Base-by-base conservation (phyloP, 768 basidiomycete species). In the Mycena crocata region DNA sequence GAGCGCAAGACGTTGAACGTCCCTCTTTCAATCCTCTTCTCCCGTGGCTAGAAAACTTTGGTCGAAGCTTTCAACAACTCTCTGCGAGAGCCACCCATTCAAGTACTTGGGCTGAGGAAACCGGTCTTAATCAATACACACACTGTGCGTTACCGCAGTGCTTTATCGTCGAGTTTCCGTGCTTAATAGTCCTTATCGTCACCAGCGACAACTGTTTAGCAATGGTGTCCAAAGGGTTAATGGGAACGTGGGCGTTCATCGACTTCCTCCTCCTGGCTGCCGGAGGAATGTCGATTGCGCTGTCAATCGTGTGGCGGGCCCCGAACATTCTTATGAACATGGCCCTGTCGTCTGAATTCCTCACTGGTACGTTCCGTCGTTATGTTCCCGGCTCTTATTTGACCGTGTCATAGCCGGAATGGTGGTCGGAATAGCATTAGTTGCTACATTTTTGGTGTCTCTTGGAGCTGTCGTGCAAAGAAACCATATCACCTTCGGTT, bases 141-240 rank as follows among this genome's bases (percentile, higher is more conserved):
- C 65, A 52, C 31, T 57, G 66, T 64, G 64, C 61, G 69, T 67
- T 44, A 44, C n/a, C 49, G 49, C 55, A 40, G 52, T 23, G 50
- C 45, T 62, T 49, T 55, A 57, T 49, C 59, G 66, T 45, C 70
- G n/a, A 63, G 65, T 62, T 65, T 15, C 57, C 28, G 46, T 34
- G 31, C 57, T 46, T 54, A 39, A 9, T 23, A 52, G 64, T 50
- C 60, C 50, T 63, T 39, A 28, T 35, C 42, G 17, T 35, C n/a
- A n/a, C 57, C 69, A 59, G 62, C 40, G 52, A 59, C 59, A 51
- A 49, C 24, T 26, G 23, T 48, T 46, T 54, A 57, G 60, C 71
- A 70, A 95, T 94, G 94, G 85, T 90, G 73, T 93, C 93, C 68
- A 89, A 83, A 73, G 85, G 78, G 72, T 81, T 95, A 66, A 86